Evolutionary conservation across 2,329 filamentous ascomycete genomes (phyloP), one percentile per base, ranked within the genome.

Genomic region (Cercospora nicotianae): DNA sequence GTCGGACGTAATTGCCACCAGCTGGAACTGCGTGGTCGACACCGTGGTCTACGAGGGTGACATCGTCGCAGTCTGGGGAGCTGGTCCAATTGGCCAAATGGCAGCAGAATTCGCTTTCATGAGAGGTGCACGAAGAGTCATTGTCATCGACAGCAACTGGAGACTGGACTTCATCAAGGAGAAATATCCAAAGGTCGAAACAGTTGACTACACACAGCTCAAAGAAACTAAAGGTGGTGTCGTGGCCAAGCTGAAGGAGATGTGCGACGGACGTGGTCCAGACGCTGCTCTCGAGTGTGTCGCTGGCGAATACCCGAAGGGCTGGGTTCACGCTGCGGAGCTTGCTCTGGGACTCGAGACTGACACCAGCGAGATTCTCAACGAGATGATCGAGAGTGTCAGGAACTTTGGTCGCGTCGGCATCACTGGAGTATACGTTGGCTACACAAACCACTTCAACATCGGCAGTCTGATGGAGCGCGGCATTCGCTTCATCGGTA

Each of bases 401-500:
- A 83, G 87, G 60, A 91, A 88, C 74, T 93, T 85, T 74, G 90
- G 93, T 4, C 85, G 91, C 6, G 89, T 89, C 64, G 92, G 93
- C 23, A 84, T 96, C 66, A 96, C 92, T 0, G 92, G 92, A 64
- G 87, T 89, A 10, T 89, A 89, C 74, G 85, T 86, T 42, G 87
- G 86, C 31, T 89, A 82, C 76, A 92, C 90, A 23, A 93, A 93
- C 79, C 90, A 92, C 78, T 92, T 94, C 83, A 92, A 92, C 80
- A 89, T 94, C 72, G 92, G 93, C 9, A 89, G 91, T 0, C 77
- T 96, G 13, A 96, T 96, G 92, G 88, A 96, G 80, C 89, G 91
- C 33, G 92, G 92, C n/a, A 88, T 96, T 72, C 89, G 91, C 1
- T 85, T 96, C 55, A 93, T 88, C 71, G 87, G 87, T 51, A 89